Conservation (phyloP, 2,329 filamentous ascomycete genomes). For the Fusarium abutilonis region DNA sequence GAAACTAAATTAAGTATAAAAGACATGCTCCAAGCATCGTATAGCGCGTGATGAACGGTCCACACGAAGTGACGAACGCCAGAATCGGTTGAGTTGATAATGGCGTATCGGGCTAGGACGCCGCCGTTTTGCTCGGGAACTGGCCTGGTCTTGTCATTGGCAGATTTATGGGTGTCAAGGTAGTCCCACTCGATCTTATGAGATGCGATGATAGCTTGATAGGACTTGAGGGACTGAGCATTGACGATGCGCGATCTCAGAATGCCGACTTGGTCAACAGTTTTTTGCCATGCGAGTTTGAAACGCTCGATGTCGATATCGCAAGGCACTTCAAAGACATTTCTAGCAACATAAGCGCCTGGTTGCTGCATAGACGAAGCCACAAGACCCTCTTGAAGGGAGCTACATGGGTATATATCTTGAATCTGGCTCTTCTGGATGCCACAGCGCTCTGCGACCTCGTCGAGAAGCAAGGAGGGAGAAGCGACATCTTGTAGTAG, state of each 20-base stretch:
- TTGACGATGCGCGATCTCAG: constrained; percentile 42
- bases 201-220: constrained; percentile 32
- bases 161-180: constrained; percentile 2
- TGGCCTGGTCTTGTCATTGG: not conserved
- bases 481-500: constrained; percentile 8
- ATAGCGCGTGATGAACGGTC: constrained; percentile 36
- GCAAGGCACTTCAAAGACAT: constrained; percentile 30
- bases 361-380: constrained; percentile 29
- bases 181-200: constrained; percentile 21
- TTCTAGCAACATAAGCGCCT: constrained; percentile 36
- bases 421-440: constrained; percentile 15
- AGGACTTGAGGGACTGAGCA: constrained; percentile 21
- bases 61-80: constrained; percentile 26
- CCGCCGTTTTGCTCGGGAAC: constrained; percentile 33
- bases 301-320: constrained; percentile 16
- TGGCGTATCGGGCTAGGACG: constrained; percentile 10
- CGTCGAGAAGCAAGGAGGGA: constrained; percentile 9
- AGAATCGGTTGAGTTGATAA: constrained; percentile 1
- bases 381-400: constrained; percentile 37
- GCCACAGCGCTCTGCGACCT: constrained; percentile 22
- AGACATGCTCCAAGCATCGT: constrained; percentile 42
- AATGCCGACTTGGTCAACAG: constrained; percentile 33
- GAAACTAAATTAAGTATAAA: constrained; percentile 22
- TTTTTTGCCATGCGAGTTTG: constrained; percentile 38
- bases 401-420: constrained; percentile 32